phyloP scores from a whole-genome alignment of 148 eudicot genomes.

The Bassia scoparia region DNA sequence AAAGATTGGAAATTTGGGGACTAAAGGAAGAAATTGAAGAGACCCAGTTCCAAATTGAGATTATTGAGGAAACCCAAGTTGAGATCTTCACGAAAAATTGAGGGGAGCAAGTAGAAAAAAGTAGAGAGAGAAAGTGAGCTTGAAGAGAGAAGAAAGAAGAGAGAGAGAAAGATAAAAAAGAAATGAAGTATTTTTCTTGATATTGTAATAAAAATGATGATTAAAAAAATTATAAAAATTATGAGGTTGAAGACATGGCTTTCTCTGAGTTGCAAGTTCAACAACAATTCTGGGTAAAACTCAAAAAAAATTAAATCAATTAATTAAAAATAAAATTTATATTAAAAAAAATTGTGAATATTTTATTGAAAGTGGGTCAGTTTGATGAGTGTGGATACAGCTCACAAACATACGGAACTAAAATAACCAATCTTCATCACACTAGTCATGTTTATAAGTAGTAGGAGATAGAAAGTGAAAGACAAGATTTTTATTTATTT shows the following conservation, averaged over 20 bases:
- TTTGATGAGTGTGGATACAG: slow-evolving; percentile 41
- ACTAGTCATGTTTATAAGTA: neutral
- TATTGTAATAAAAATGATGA: neutral
- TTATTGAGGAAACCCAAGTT: slow-evolving; percentile 20
- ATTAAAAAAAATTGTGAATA: slow-evolving; percentile 5
- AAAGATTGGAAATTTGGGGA: slow-evolving; percentile 18
- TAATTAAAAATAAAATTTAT: neutral
- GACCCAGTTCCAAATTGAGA: slow-evolving; percentile 26
- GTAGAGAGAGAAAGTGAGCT: slow-evolving; percentile 24
- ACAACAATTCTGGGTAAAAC: slow-evolving; percentile 17
- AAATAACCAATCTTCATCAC: slow-evolving; percentile 16
- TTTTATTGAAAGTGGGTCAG: slow-evolving; percentile 26
- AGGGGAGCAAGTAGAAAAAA: neutral
- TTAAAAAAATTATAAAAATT: slow-evolving; percentile 11
- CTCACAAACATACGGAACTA: slow-evolving; percentile 36
- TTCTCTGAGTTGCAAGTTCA: slow-evolving; percentile 24
- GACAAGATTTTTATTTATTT: neutral
- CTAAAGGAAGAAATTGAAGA: slow-evolving; percentile 7
- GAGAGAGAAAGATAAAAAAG: slow-evolving; percentile 13
- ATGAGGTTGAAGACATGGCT: slow-evolving; percentile 32
- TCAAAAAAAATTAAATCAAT: neutral
- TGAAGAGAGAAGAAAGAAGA: slow-evolving; percentile 10
- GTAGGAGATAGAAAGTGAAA: slow-evolving; percentile 8
- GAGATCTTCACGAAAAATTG: slow-evolving; percentile 27
- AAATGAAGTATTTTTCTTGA: slow-evolving; percentile 5